These are phyloP conservation scores for Paramecium caudatum DNA, from an alignment of 73 alveolate genomes.

Conservation along the genomic window DNA sequence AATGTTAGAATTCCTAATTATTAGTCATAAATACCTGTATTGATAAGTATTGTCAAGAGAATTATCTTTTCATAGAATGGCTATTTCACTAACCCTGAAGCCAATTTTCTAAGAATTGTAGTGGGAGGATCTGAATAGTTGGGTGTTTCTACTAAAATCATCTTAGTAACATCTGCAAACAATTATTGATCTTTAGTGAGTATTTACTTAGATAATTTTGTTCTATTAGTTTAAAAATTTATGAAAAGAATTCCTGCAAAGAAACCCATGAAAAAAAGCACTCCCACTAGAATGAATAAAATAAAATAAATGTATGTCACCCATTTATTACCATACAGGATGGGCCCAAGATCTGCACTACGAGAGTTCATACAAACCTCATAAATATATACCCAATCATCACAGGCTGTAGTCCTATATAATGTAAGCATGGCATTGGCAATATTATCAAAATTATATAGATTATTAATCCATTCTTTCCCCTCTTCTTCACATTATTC, in stretches of 20 bases:
- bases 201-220: neutral
- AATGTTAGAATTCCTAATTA: neutral
- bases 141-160: constrained; percentile 23
- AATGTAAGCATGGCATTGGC: constrained; percentile 36
- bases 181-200: constrained; percentile 22
- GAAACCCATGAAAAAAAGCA: constrained; percentile 48
- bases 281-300: constrained; percentile 22
- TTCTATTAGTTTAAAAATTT: neutral
- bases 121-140: constrained; percentile 59
- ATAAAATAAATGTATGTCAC: constrained; percentile 37
- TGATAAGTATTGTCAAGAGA: neutral
- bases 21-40: neutral
- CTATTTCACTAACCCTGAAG: neutral
- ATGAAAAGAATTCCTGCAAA: constrained; percentile 48
- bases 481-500: constrained; percentile 2
- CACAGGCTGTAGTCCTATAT: neutral
- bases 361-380: constrained; percentile 41
- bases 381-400: constrained; percentile 30
- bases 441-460: constrained; percentile 48
- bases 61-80: neutral
- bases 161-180: constrained; percentile 5
- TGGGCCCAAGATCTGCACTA: constrained; percentile 51
- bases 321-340: constrained; percentile 36
- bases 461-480: constrained; percentile 27
- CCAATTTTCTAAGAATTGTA: neutral